A percentile compares a stretch with the other conserved stretches of the same genome.
Conservation (phyloP, 352 stramenopile genomes). For the Peronospora destructor region DNA sequence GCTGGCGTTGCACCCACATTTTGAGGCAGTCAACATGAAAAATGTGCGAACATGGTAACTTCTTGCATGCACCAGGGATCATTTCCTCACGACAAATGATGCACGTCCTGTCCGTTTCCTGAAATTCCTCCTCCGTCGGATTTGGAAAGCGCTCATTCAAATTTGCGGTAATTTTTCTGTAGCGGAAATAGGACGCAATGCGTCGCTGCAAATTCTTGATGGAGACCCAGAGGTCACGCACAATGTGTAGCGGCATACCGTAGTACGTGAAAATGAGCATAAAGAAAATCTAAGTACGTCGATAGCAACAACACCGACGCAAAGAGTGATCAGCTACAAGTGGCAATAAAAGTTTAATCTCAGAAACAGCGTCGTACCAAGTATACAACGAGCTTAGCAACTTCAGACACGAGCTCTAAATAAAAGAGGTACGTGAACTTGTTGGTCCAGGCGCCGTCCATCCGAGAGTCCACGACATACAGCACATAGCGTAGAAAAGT, state of each 20-base stretch:
- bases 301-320: background rate
- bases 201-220: constrained; percentile 81
- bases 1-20: constrained; percentile 98
- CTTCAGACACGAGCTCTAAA: constrained; percentile 93
- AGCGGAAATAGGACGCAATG: constrained; percentile 85
- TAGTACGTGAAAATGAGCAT: constrained; percentile 97
- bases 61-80: constrained; percentile 87
- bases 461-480: constrained; percentile 89
- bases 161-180: constrained; percentile 92
- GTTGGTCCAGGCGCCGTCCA: constrained; percentile 84
- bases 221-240: constrained; percentile 94
- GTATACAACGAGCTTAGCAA: constrained; percentile 95
- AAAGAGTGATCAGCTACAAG: background rate
- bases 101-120: constrained; percentile 88
- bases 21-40: constrained; percentile 97
- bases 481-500: constrained; percentile 88
- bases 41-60: constrained; percentile 95
- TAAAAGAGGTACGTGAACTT: constrained; percentile 92
- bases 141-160: constrained; percentile 95
- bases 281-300: constrained; percentile 87
- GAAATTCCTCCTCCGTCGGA: constrained; percentile 91
- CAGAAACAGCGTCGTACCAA: constrained; percentile 42
- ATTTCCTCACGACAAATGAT: constrained; percentile 97
- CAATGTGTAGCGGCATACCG: constrained; percentile 95
- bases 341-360: background rate